Evolutionary conservation across 371 early-diverging fungal genomes (phyloP), one percentile per base, ranked within the genome.

Genomic region (Massospora cicadina): DNA sequence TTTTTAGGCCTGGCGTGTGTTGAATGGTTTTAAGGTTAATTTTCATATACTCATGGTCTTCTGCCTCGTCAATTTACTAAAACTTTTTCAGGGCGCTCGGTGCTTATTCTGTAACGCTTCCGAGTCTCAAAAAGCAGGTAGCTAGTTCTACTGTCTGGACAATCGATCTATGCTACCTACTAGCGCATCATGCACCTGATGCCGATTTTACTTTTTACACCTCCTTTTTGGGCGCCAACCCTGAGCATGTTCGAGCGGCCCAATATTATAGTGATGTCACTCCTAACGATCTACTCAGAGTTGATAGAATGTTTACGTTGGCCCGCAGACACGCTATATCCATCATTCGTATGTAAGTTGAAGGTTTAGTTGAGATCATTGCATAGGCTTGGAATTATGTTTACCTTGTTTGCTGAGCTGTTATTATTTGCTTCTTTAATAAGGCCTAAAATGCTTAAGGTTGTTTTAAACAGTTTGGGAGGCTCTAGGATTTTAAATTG

Each of bases 191-290:
- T 54, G 54, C 54, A 21, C 17, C 21, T 54, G 17, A 23, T 17
- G 17, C 21, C 54, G 54, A 10, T 58, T 58, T 58, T 58, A 58
- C 58, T 10, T 58, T 25, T 28, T 58, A 58, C 23, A 58, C 58
- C 10, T 17, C 58, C 0, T 58, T 17, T 23, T 58, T 58, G 0
- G 58, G 58, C 12, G 58, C 58, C 17, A 58, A 58, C 28, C 58
- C 58, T 10, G 24, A 58, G 13, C 58, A 58, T 58, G 24, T 58
- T 24, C 10, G 28, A 10, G 24, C 10, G 13, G 17, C 24, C 13
- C 10, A 10, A 23, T 58, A 25, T 23, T 58, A 58, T 23, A 10
- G 28, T 21, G n/a, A 54, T 13, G 12, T 28, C 10, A 28, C 58
- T 25, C 12, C 58, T 10, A 58, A 10, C 0, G 58, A 58, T 10